These are phyloP conservation scores for Raddia guianensis DNA, from an alignment of 176 grass and related monocot genomes.

Conservation along the genomic window DNA sequence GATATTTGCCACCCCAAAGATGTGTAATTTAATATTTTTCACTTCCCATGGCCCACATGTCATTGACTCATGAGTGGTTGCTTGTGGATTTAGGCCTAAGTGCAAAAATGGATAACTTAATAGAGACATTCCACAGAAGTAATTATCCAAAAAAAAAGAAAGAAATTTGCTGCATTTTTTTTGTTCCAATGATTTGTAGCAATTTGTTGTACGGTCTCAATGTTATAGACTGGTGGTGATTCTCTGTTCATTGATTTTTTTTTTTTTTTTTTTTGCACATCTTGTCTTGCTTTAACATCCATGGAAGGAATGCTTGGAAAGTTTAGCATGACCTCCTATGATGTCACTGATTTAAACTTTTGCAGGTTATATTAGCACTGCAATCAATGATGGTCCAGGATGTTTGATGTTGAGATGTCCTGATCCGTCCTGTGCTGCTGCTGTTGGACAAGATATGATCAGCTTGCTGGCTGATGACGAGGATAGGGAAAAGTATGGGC, in stretches of 20 bases:
- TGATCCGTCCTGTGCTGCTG: slow-evolving; percentile 89
- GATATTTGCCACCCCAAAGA: too few relatives aligned
- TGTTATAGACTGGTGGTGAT: background rate
- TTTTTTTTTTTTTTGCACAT: slow-evolving; percentile 12
- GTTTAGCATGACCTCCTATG: slow-evolving; percentile 1
- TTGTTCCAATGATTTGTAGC: background rate
- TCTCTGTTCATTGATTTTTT: background rate
- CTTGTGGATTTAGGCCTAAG: slow-evolving; percentile 29
- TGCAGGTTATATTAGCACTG: slow-evolving; percentile 95
- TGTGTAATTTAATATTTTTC: too few relatives aligned
- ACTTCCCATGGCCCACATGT: too few relatives aligned
- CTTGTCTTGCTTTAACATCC: slow-evolving; percentile 7
- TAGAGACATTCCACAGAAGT: background rate
- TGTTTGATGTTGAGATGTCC: slow-evolving; percentile 97
- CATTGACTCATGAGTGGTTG: too few relatives aligned
- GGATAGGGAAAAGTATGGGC: slow-evolving; percentile 81
- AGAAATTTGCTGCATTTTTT: background rate
- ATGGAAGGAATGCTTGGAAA: slow-evolving; percentile 16
- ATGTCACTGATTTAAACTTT: slow-evolving; percentile 32
- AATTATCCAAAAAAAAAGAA: background rate
- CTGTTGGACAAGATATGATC: slow-evolving; percentile 88
- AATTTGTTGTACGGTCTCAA: background rate
- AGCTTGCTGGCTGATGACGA: slow-evolving; percentile 62
- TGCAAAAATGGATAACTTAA: slow-evolving; percentile 1
- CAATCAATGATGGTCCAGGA: slow-evolving; percentile 98